phyloP scores from a whole-genome alignment of 495 filamentous ascomycete genomes.

The Penicillium canariense region DNA sequence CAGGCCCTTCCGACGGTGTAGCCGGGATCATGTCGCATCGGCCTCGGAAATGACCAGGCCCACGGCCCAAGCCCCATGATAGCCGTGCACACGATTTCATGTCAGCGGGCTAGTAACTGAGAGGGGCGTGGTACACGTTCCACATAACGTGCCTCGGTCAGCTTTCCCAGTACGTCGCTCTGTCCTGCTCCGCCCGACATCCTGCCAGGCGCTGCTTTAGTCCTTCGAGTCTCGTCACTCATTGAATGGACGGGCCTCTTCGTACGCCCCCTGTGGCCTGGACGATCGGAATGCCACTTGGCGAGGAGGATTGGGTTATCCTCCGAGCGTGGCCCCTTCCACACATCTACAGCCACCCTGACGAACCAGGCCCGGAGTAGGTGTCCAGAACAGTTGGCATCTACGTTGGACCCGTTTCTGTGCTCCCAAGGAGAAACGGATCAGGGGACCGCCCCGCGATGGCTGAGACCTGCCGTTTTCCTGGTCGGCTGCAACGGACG shows the following conservation, averaged over 20 bases:
- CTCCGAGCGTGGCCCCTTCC: not conserved
- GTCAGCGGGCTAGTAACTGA: conserved; percentile 1
- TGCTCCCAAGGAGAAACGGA: not conserved
- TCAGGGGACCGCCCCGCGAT: not conserved
- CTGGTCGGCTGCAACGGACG: conserved; percentile 19
- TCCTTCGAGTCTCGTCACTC: not conserved
- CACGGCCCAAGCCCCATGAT: not conserved
- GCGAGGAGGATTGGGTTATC: not conserved
- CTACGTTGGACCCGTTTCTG: not conserved
- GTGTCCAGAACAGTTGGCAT: not conserved
- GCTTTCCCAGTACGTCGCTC: conserved; percentile 1
- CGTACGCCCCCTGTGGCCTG: too few relatives aligned
- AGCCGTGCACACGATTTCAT: conserved; percentile 1
- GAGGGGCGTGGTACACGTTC: too few relatives aligned
- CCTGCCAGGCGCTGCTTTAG: not conserved
- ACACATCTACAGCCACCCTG: too few relatives aligned
- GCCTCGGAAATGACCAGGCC: conserved; percentile 13
- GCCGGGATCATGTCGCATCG: conserved; percentile 6
- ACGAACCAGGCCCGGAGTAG: not conserved
- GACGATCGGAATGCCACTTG: not conserved
- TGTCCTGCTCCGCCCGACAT: not conserved
- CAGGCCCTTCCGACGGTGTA: conserved; percentile 27
- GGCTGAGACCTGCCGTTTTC: conserved; percentile 25
- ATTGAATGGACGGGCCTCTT: too few relatives aligned
- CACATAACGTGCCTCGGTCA: conserved; percentile 12